Evolutionary conservation across 1,284 basidiomycete species (phyloP).

Genomic region (Ceratobasidium sp.): DNA sequence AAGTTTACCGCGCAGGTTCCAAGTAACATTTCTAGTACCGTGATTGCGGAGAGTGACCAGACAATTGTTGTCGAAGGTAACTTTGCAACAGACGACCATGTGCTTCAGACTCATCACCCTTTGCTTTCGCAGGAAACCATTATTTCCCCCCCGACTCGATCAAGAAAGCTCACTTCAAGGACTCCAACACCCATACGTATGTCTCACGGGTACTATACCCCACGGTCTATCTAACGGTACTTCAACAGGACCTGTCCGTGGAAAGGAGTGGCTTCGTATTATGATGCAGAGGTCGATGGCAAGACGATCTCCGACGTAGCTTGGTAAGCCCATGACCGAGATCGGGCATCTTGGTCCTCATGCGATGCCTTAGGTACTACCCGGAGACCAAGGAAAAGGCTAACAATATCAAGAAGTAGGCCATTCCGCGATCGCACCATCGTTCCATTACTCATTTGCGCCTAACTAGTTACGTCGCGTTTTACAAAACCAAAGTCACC

Average conservation of each 20-base stretch:
- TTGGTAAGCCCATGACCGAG: constrained; percentile 55
- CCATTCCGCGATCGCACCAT: background rate
- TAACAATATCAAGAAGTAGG: constrained; percentile 60
- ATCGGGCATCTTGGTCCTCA: background rate
- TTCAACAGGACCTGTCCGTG: constrained; percentile 12
- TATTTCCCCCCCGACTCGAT: constrained; percentile 39
- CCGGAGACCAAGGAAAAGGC: constrained; percentile 60
- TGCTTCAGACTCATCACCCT: no score
- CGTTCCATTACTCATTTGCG: constrained; percentile 8
- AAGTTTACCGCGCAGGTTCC: no score
- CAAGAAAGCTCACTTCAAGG: constrained; percentile 25
- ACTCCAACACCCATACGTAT: constrained; percentile 35
- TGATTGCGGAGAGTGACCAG: constrained; percentile 40
- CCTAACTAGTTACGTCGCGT: constrained; percentile 46
- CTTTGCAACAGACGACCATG: no score
- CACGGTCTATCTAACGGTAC: no score
- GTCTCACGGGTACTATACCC: no score
- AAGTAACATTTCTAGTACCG: constrained; percentile 32
- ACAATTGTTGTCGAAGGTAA: constrained; percentile 34
- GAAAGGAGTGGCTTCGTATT: constrained; percentile 59
- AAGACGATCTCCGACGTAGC: constrained; percentile 61
- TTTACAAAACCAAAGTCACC: constrained; percentile 49
- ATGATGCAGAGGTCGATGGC: constrained; percentile 59
- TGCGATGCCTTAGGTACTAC: constrained; percentile 60
- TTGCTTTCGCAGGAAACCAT: constrained; percentile 15